These are phyloP conservation scores for Aspergillus terreus DNA, from an alignment of 2,329 filamentous ascomycete genomes.

Conservation along the genomic window DNA sequence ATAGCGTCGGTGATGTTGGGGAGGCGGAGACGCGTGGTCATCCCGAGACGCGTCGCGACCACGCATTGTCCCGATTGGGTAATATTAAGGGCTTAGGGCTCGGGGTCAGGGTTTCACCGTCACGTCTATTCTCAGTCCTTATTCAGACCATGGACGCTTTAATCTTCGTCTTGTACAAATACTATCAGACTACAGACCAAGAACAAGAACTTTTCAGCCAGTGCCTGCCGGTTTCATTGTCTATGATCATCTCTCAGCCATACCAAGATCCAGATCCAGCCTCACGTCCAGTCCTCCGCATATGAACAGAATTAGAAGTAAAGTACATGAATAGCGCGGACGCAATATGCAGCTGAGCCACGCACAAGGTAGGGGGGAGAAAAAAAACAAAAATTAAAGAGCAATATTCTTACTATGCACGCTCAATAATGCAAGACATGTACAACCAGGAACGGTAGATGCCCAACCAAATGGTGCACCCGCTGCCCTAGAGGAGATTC, in stretches of 20 bases:
- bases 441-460: conserved; percentile 25
- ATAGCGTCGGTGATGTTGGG: conserved; percentile 7
- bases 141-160: not conserved
- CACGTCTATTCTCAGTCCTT: not conserved
- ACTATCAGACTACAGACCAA: too few species aligned
- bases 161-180: not conserved
- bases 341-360: not conserved
- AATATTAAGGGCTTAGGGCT: conserved; percentile 29
- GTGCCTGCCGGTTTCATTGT: conserved; percentile 11
- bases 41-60: conserved; percentile 22
- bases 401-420: conserved; percentile 26
- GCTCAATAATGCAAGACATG: conserved; percentile 35
- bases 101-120: not conserved
- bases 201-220: too few species aligned
- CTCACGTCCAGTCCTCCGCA: not conserved
- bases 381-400: conserved; percentile 19
- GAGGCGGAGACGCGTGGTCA: conserved; percentile 18
- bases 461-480: conserved; percentile 6
- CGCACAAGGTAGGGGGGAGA: conserved; percentile 19
- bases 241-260: not conserved
- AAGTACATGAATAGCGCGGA: conserved; percentile 4
- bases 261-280: conserved; percentile 8
- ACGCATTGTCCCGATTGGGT: conserved; percentile 22
- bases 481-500: conserved; percentile 19
- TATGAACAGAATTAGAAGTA: conserved; percentile 6